Base-by-base conservation (phyloP, 305 asterid genomes). In the Withania somnifera region DNA sequence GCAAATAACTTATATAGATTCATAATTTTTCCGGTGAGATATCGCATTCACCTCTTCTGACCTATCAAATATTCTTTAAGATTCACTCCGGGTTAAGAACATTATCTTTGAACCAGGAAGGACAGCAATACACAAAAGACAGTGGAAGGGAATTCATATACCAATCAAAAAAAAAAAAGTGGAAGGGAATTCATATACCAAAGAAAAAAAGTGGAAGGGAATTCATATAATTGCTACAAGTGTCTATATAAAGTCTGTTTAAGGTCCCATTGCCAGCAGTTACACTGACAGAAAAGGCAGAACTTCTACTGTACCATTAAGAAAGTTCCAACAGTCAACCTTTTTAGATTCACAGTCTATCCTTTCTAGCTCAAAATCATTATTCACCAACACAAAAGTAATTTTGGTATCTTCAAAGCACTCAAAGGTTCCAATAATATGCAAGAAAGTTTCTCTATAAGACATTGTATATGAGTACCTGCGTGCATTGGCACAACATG, bases 401-500 rank as follows among this genome's bases (percentile, higher is more conserved):
- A 22, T 38, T 75, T 50, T 50, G 26, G 28, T 73, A 47, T n/a
- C 79, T 45, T 73, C 24, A 73, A 73, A 24, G 40, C 79, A 73
- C 22, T 15, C 10, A 73, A 45, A 47, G 4, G 24, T 26, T 73
- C 42, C 60, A 47, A n/a, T n/a, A n/a, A n/a, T n/a, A 69, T n/a
- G 11, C 11, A 22, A 15, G 32, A 13, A 86, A 66, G 57, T 28
- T 66, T 50, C 58, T 67, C 53, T 11, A 68, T 47, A 34, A 40
- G 64, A 40, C 77, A 60, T 7, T 30, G 77, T 77, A 69, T 71
- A 79, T n/a, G n/a, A 85, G 53, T 81, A 96, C 99, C 99, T 92
- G 98, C 91, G 84, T 96, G 98, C 71, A 89, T 91, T 69, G 99
- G 98, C 79, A 96, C 88, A 64, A 90, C 91, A 88, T 91, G 99